A percentile compares a stretch with the other conserved stretches of the same genome.
These are phyloP conservation scores for Echinochloa phyllopogon DNA, from an alignment of 176 grass and related monocot species.

Conservation along the genomic window DNA sequence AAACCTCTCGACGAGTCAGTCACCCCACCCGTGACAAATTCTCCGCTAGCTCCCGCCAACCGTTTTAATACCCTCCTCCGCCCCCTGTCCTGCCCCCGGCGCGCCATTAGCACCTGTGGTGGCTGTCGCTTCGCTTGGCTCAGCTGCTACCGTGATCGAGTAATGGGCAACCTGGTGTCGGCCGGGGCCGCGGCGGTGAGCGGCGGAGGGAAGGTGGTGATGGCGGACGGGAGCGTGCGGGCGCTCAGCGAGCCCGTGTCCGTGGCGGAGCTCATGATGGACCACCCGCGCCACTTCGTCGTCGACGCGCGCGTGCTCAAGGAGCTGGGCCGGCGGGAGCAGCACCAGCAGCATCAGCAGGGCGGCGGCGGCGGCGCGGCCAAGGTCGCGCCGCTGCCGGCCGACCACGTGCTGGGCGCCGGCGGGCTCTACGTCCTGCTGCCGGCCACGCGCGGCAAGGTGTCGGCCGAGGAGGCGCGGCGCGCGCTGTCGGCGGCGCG, in stretches of 20 bases:
- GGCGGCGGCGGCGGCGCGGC: background rate
- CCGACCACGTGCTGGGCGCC: constrained; percentile 78
- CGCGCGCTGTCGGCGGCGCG: constrained; percentile 56
- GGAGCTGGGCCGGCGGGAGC: constrained; percentile 10
- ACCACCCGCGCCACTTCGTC: constrained; percentile 88
- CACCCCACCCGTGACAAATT: background rate
- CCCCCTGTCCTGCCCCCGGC: background rate
- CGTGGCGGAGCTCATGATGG: constrained; percentile 95
- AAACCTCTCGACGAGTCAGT: constrained; percentile 25
- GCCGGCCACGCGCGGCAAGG: constrained; percentile 70
- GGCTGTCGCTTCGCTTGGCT: background rate
- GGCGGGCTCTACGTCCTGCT: constrained; percentile 76
- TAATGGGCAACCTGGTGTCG: constrained; percentile 78
- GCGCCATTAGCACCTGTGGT: constrained; percentile 28
- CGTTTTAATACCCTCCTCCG: constrained; percentile 45
- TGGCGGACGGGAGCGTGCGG: constrained; percentile 74
- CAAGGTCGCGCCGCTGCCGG: constrained; percentile 71
- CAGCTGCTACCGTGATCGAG: background rate
- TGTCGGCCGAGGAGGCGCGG: constrained; percentile 69
- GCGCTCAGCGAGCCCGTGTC: constrained; percentile 70
- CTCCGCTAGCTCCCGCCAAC: constrained; percentile 35
- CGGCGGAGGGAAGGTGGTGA: constrained; percentile 70
- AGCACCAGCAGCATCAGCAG: background rate
- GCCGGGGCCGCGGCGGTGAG: constrained; percentile 19
- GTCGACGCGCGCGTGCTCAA: constrained; percentile 67